Evolutionary conservation across 768 basidiomycete genomes (phyloP).

Genomic region (Sistotremastrum suecicum): DNA sequence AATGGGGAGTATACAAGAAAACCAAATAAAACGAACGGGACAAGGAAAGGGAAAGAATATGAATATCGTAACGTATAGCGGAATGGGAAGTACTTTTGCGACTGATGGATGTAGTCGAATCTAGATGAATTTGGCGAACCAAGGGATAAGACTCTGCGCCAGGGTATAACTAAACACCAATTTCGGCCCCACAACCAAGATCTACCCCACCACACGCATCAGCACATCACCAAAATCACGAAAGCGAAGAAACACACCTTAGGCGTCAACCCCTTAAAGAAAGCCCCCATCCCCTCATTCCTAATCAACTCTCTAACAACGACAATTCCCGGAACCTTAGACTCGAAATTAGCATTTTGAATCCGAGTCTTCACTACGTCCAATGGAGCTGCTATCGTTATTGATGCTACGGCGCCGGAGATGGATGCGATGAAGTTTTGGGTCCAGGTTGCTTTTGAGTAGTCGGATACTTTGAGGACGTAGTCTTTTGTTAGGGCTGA

Average conservation of each 20-base stretch:
- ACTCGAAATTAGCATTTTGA: conserved; percentile 95
- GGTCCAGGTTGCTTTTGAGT: conserved; percentile 87
- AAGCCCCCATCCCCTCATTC: conserved; percentile 69
- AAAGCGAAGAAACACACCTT: conserved; percentile 41
- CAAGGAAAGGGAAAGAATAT: no score
- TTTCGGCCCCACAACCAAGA: conserved; percentile 93
- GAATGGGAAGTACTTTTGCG: no score
- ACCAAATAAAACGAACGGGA: no score
- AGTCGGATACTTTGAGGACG: conserved; percentile 76
- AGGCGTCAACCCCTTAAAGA: conserved; percentile 96
- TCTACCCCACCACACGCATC: conserved; percentile 37
- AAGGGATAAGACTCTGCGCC: conserved; percentile 89
- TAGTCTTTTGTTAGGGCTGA: conserved; percentile 94
- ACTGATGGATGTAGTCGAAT: background rate
- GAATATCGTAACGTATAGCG: no score
- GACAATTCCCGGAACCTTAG: conserved; percentile 62
- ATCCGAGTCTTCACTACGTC: conserved; percentile 96
- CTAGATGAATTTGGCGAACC: conserved; percentile 76
- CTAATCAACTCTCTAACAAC: conserved; percentile 77
- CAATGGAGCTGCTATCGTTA: conserved; percentile 90
- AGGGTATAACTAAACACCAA: conserved; percentile 97
- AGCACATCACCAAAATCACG: conserved; percentile 7
- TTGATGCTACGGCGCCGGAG: conserved; percentile 87
- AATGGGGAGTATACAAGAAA: no score
- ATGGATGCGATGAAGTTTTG: conserved; percentile 97